Base-by-base conservation (phyloP, 108 stramenopile species). In the Chaetoceros tenuissimus region DNA sequence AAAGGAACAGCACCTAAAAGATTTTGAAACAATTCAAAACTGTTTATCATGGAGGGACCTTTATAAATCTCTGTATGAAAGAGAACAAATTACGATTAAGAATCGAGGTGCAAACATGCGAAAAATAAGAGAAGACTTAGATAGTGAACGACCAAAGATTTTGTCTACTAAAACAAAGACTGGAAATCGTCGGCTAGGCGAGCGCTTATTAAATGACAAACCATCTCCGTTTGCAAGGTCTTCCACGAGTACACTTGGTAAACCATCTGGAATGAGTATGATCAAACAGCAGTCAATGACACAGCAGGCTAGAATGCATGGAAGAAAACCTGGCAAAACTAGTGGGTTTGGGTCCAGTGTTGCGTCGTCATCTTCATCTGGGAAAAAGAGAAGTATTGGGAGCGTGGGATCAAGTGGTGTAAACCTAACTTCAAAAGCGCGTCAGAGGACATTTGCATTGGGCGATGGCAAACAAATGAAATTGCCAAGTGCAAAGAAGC, bases 81-180 rank as follows among this genome's bases (percentile, higher is more conserved):
- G 73, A 24, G 77, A 75, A 44, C 61, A 63, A 24, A 48, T 62
- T 17, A 54, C 64, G 26, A 31, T 52, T n/a, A 59, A 54, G 13
- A 64, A 59, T 34, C 77, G 74, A 25, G 82, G 78, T 31, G 67
- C 69, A 27, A 59, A 51, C 21, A 77, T 83, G 78, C 49, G 82
- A 57, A 66, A 72, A 58, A 63, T 58, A 13, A 55, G 82, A 22
- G 34, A 77, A 51, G 57, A 50, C 24, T 51, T 79, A 28, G 54
- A 63, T 50, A 56, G 48, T 13, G 74, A 68, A 20, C 78, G 77
- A 29, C 82, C 75, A 46, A 73, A 79, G 46, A 77, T 83, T 77
- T 24, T 48, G 53, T 46, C 48, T 51, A 50, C 59, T 17, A 49
- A 49, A 22, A 25, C 23, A 53, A 53, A 53, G 10, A 8, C 5